phyloP scores from a whole-genome alignment of 257 asterid species.

The Linderniella brevidens region DNA sequence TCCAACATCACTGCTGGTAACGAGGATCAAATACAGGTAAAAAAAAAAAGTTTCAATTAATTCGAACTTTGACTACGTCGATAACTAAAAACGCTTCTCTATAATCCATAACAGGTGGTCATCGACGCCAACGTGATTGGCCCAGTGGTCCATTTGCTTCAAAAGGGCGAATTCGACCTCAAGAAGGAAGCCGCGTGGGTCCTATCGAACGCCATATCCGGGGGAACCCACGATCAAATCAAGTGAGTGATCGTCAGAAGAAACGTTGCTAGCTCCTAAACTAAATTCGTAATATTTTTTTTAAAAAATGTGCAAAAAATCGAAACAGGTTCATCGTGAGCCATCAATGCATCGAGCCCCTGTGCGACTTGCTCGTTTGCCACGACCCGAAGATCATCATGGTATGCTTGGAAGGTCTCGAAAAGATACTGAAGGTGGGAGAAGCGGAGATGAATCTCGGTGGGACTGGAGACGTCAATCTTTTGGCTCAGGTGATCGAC shows the following conservation, averaged over 20 bases:
- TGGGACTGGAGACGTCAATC: constrained; percentile 30
- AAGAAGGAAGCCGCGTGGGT: constrained; percentile 96
- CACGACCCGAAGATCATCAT: constrained; percentile 73
- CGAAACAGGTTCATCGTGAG: constrained; percentile 54
- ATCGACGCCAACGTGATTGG: constrained; percentile 38
- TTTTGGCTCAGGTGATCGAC: constrained; percentile 48
- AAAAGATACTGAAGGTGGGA: constrained; percentile 42
- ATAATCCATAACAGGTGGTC: constrained; percentile 9
- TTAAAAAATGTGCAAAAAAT: neutral
- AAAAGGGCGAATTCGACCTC: constrained; percentile 63
- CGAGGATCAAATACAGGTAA: constrained; percentile 61
- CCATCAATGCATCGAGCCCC: constrained; percentile 46
- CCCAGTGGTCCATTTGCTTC: constrained; percentile 52
- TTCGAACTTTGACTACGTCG: neutral
- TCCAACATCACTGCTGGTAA: constrained; percentile 80
- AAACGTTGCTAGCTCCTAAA: neutral
- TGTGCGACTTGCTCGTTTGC: constrained; percentile 54
- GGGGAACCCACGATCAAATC: constrained; percentile 66
- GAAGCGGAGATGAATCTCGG: constrained; percentile 68
- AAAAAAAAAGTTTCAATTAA: neutral
- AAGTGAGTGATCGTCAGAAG: constrained; percentile 22
- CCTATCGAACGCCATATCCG: constrained; percentile 76
- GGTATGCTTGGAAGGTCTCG: constrained; percentile 15
- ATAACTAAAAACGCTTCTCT: constrained; percentile 14
- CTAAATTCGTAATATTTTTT: neutral